Conservation (phyloP, 345 rosid species). For the Lenwebbia sp. region DNA sequence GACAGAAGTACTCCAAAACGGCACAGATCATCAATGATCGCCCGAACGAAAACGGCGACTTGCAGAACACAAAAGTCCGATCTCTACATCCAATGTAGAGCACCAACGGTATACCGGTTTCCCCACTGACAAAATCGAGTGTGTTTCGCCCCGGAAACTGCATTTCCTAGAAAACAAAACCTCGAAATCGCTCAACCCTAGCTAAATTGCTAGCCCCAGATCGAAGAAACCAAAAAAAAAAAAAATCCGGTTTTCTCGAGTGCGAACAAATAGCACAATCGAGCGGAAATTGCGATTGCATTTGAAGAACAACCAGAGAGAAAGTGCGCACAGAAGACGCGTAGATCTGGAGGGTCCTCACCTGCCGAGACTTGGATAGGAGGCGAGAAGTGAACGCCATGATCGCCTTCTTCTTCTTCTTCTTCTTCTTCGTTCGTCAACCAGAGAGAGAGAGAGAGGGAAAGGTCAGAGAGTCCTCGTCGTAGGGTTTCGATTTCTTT, state of each 20-base stretch:
- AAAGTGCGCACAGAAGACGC: not conserved
- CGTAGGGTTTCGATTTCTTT: not conserved
- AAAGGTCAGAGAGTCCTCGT: not conserved
- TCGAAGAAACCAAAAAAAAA: not conserved
- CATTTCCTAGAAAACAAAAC: not conserved
- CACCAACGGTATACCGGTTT: not conserved
- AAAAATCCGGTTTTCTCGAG: not conserved
- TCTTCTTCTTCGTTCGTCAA: not conserved
- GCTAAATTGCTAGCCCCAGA: not conserved
- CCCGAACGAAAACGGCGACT: not conserved
- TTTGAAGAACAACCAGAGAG: not conserved
- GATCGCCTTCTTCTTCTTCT: constrained; percentile 2
- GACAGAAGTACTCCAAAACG: not conserved
- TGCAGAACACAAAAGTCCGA: not conserved
- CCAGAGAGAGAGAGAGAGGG: not conserved
- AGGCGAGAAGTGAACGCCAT: constrained; percentile 76
- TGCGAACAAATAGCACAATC: not conserved
- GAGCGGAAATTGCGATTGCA: not conserved
- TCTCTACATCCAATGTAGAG: not conserved
- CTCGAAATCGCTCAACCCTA: not conserved
- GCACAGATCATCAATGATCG: not conserved
- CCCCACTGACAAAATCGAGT: not conserved
- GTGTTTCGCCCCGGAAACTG: not conserved
- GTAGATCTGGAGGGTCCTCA: not conserved
- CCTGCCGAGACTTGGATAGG: constrained; percentile 77